Base-by-base conservation (phyloP, 805 yeast genomes). In the Wickerhamomyces rabaulensis region DNA sequence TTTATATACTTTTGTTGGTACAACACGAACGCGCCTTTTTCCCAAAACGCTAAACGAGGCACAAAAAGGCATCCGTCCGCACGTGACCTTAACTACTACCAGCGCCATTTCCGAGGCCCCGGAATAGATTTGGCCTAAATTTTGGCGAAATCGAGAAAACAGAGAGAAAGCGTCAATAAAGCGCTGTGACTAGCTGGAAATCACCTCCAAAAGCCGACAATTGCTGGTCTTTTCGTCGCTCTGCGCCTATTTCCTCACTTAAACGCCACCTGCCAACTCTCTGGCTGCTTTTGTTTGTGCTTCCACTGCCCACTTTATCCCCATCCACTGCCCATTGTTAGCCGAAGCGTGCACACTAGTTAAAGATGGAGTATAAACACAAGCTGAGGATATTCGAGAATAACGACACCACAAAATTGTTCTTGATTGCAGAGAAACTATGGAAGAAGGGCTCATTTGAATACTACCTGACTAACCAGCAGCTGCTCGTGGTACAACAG, bases 381-480 rank as follows among this genome's bases (percentile, higher is more conserved):
- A 40, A 40, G 38, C 55, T 63, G 25, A 57, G 45, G 35, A 51
- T 57, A 17, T 63, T 63, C 47, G 56, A 58, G 52, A 47, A 47
- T 21, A 59, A 63, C 51, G 61, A 63, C 43, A 49, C 51, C 10
- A 61, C 51, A 7, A 46, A 49, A 23, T 45, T 63, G 40, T 63
- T 47, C 40, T 27, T 47, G 2, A 47, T 60, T 4, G 66, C 61
- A 1, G 45, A 45, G 25, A 52, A 53, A 36, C 45, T 63, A 9
- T 59, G 48, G 52, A 44, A 57, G 22, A 61, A 67, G 9, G 71
- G 74, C 6, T 63, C 65, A 17, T 76, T 78, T 52, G 74, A 72
- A 44, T 68, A 73, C 41, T 76, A 72, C 55, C 63, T 82, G 48
- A 76, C 80, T 10, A 69, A 76, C n/a, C 79, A 75, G 47, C 87